Conservation (phyloP, 805 yeast species). For the Teunomyces gatunensis region DNA sequence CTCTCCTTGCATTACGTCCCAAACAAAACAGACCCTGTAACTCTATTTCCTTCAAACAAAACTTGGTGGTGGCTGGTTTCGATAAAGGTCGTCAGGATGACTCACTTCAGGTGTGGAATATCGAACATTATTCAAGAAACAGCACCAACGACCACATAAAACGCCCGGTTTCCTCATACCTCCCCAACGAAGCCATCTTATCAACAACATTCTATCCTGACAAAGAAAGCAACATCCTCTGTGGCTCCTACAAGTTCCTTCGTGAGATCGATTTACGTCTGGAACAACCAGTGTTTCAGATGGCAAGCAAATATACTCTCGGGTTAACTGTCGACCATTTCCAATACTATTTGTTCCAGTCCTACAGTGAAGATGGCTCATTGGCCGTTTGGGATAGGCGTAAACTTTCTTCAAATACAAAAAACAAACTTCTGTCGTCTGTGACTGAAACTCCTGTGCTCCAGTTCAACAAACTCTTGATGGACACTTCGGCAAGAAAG, state of each 20-base stretch:
- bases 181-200: constrained; percentile 72
- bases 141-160: constrained; percentile 49
- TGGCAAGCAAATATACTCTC: constrained; percentile 70
- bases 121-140: constrained; percentile 53
- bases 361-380: constrained; percentile 81
- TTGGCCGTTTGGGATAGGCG: constrained; percentile 81
- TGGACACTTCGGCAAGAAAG: constrained; percentile 55
- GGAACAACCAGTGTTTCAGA: constrained; percentile 64
- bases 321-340: constrained; percentile 70
- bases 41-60: constrained; percentile 65
- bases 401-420: constrained; percentile 40
- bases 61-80: constrained; percentile 71
- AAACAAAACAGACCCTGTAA: constrained; percentile 75
- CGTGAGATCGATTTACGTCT: constrained; percentile 75
- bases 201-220: constrained; percentile 67
- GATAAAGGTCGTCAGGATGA: constrained; percentile 77
- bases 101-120: constrained; percentile 78
- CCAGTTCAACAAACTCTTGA: constrained; percentile 58
- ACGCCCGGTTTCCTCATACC: constrained; percentile 53
- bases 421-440: constrained; percentile 10
- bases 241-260: constrained; percentile 73
- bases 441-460: constrained; percentile 54
- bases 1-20: constrained; percentile 48
- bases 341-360: constrained; percentile 63
- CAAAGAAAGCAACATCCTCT: constrained; percentile 52